Evolutionary conservation across 1,139 yeast species (phyloP).

Genomic region (Scheffersomyces titani): DNA sequence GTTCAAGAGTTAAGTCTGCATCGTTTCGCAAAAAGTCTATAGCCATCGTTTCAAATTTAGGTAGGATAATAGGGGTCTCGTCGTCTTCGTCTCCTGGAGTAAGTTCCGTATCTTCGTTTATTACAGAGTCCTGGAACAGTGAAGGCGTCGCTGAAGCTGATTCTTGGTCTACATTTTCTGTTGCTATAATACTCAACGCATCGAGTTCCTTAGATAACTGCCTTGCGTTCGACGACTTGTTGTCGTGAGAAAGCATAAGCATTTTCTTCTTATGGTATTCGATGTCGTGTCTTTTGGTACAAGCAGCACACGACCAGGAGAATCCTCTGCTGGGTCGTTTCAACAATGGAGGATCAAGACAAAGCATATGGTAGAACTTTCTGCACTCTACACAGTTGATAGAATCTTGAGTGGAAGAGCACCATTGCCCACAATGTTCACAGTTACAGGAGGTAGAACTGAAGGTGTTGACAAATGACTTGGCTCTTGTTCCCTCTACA

Average conservation of each 20-base stretch:
- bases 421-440: conserved; percentile 82
- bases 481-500: conserved; percentile 70
- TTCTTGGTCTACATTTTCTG: conserved; percentile 1
- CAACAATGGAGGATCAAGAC: conserved; percentile 82
- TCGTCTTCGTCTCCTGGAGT: conserved; percentile 8
- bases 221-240: conserved; percentile 42
- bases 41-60: conserved; percentile 65
- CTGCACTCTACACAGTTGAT: conserved; percentile 83
- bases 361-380: conserved; percentile 72
- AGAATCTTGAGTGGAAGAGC: conserved; percentile 64
- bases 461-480: conserved; percentile 64
- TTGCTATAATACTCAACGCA: conserved; percentile 16
- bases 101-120: conserved; percentile 4
- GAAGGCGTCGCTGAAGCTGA: neutral
- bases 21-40: conserved; percentile 52
- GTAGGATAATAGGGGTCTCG: conserved; percentile 26
- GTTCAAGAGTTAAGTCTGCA: conserved; percentile 36
- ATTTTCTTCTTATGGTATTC: conserved; percentile 36
- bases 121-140: neutral
- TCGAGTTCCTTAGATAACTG: conserved; percentile 28
- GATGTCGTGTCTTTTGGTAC: conserved; percentile 54
- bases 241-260: conserved; percentile 47
- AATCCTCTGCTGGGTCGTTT: conserved; percentile 86
- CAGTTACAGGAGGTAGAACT: conserved; percentile 58
- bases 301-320: conserved; percentile 89